Base-by-base conservation (phyloP, 768 basidiomycete genomes). In the Floccularia luteovirens region DNA sequence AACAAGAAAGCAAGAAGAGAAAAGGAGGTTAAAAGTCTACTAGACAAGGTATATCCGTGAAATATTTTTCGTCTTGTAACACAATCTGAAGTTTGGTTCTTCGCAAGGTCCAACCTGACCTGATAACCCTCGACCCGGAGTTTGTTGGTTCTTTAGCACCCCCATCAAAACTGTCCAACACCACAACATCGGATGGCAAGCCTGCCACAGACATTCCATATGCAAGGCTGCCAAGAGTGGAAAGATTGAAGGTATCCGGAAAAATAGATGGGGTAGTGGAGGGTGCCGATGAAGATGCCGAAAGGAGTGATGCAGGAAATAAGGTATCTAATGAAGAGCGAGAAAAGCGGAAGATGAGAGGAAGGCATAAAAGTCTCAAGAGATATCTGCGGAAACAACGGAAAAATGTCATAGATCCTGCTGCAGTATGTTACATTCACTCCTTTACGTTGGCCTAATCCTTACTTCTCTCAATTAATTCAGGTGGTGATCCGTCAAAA, bases 381-480 rank as follows among this genome's bases (percentile, higher is more conserved):
- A 69, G 90, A 33, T 86, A 79, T 58, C 59, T 96, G 46, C 74
- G 88, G 52, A 96, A 92, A 67, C 87, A 94, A 60, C 78, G 90
- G 57, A 91, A 93, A 69, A 96, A 97, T 53, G 88, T 97, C 35
- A 77, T 97, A 46, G 92, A 97, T 56, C 89, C 90, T 17, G 70
- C 74, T 17, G 70, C 75, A 17, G 85, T 84, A 45, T 40, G 74
- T 65, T 11, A 33, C 21, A 6, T 12, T 28, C 16, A 17, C 27
- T 14, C 16, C 13, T n/a, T 31, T 21, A 14, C 12, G 12, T 14
- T 38, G 39, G 17, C 22, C 25, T 25, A 30, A 14, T 5, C 31
- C 5, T 33, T 36, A 12, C 24, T 14, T 35, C 4, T 38, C 31
- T 14, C 5, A 23, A n/a, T 38, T 13, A 7, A 24, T 36, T 8